Evolutionary conservation across 768 basidiomycete genomes (phyloP).

Genomic region (Lactarius indigo): DNA sequence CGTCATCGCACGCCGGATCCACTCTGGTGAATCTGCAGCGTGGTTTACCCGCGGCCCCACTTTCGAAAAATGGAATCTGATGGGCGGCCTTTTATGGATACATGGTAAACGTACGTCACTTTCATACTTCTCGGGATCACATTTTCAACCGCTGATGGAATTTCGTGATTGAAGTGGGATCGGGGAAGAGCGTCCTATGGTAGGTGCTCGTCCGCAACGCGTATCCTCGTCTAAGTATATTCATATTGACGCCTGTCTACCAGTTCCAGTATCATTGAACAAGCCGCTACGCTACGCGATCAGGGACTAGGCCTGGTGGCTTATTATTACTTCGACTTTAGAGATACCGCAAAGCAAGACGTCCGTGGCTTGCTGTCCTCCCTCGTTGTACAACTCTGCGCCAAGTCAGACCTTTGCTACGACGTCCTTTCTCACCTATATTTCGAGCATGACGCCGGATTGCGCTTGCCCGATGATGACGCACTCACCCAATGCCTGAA

Average conservation of each 20-base stretch:
- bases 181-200: neutral
- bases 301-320: conserved; percentile 1
- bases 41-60: neutral
- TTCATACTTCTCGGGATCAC: neutral
- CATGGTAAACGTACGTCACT: conserved; percentile 8
- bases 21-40: neutral
- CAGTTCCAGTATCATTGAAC: conserved; percentile 10
- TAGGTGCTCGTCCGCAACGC: no score
- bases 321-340: conserved; percentile 18
- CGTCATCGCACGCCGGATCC: neutral
- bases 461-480: neutral
- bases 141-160: neutral
- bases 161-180: neutral
- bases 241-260: neutral
- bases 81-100: conserved; percentile 1
- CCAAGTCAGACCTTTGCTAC: conserved; percentile 3
- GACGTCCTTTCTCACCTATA: neutral
- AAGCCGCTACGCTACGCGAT: neutral
- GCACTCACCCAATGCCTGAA: conserved; percentile 5
- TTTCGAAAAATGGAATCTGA: neutral
- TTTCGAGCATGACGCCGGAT: neutral
- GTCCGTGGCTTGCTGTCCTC: conserved; percentile 7
- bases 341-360: conserved; percentile 9
- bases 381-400: conserved; percentile 2
- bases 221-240: neutral